Evolutionary conservation across 1,284 basidiomycete species (phyloP).

Genomic region (Meripilus lineatus): DNA sequence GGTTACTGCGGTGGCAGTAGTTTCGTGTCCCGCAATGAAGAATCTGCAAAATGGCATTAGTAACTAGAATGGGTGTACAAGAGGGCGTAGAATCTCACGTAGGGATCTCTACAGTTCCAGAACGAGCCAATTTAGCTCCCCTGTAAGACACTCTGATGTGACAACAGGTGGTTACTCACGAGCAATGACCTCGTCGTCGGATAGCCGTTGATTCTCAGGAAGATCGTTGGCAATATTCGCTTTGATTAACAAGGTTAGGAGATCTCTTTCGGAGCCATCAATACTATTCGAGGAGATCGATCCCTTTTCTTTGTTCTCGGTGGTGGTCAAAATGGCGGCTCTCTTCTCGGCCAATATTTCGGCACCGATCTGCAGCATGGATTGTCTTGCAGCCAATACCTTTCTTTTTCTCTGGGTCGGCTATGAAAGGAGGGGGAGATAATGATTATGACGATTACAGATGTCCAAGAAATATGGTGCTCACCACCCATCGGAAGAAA

Average conservation of each 20-base stretch:
- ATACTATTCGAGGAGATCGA: conserved; percentile 24
- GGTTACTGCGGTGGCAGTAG: conserved; percentile 38
- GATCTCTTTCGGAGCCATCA: conserved; percentile 34
- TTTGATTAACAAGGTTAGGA: no score
- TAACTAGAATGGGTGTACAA: neutral
- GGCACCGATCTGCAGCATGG: conserved; percentile 30
- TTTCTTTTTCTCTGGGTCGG: neutral
- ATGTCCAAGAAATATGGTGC: neutral
- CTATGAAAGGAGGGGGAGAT: conserved; percentile 10
- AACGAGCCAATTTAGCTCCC: neutral
- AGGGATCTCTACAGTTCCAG: conserved; percentile 41
- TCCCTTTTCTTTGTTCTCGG: conserved; percentile 1
- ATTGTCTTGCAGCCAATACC: neutral
- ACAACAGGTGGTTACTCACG: conserved; percentile 42
- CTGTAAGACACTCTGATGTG: neutral
- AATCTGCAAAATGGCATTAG: conserved; percentile 26
- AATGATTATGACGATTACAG: conserved; percentile 8
- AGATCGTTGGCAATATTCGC: conserved; percentile 48
- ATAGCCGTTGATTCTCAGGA: conserved; percentile 53
- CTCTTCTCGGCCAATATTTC: conserved; percentile 43
- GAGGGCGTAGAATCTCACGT: conserved; percentile 23
- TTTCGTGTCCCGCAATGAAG: conserved; percentile 74
- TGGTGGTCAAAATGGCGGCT: conserved; percentile 19
- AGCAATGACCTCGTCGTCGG: conserved; percentile 69
- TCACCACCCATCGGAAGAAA: conserved; percentile 15